Conservation (phyloP, 805 yeast species). For the Candida methanosorbosa region DNA sequence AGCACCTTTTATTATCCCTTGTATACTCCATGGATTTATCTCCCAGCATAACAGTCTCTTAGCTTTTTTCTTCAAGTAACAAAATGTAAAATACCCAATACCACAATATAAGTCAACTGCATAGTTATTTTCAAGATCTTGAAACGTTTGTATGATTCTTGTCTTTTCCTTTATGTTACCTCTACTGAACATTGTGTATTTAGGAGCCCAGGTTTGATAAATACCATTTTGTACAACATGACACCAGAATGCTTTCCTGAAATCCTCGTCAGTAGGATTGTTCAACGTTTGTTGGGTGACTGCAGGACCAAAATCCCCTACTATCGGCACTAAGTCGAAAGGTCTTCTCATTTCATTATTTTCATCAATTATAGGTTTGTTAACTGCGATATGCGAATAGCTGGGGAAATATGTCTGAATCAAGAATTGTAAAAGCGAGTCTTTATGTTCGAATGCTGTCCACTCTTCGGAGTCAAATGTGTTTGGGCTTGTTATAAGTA, state of each 20-base stretch:
- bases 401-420: constrained; percentile 7
- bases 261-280: constrained; percentile 34
- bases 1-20: constrained; percentile 58
- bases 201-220: constrained; percentile 76
- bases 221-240: constrained; percentile 63
- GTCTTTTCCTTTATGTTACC: constrained; percentile 81
- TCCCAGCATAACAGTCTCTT: constrained; percentile 65
- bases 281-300: constrained; percentile 18
- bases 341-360: constrained; percentile 45
- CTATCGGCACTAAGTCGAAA: constrained; percentile 44
- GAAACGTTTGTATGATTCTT: constrained; percentile 41
- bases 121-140: constrained; percentile 27
- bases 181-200: constrained; percentile 78
- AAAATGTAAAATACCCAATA: constrained; percentile 74
- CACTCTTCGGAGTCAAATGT: constrained; percentile 35
- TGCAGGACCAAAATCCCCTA: constrained; percentile 58
- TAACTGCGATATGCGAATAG: constrained; percentile 58
- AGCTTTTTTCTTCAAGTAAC: constrained; percentile 53
- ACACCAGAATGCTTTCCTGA: constrained; percentile 63
- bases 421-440: constrained; percentile 5
- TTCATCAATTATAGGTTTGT: constrained; percentile 47
- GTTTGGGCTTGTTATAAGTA: no score
- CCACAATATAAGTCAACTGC: constrained; percentile 75
- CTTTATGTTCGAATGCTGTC: constrained; percentile 17
- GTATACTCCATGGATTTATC: constrained; percentile 74